phyloP scores from a whole-genome alignment of 805 yeast genomes.

The Jamesozyma rosinii region DNA sequence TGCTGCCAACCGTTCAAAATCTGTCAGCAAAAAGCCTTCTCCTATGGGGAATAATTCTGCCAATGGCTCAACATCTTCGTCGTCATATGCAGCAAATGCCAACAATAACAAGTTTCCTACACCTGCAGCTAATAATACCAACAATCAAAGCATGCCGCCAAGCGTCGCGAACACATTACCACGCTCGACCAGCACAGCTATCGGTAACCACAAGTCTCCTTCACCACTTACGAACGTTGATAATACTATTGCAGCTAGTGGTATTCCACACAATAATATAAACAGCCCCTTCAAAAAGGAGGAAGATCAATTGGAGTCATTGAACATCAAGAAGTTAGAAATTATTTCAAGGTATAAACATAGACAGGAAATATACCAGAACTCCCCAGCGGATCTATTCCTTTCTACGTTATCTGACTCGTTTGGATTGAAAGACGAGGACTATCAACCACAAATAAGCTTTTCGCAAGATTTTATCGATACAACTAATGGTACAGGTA shows the following conservation, averaged over 20 bases:
- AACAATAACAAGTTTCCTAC: slow-evolving; percentile 2
- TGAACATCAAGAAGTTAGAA: slow-evolving; percentile 26
- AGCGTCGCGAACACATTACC: slow-evolving; percentile 1
- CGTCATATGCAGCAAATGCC: slow-evolving; percentile 4
- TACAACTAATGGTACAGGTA: slow-evolving; percentile 28
- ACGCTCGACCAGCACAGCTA: background rate
- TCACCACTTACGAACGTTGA: slow-evolving; percentile 12
- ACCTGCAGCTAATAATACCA: slow-evolving; percentile 12
- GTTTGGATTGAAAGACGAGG: slow-evolving; percentile 24
- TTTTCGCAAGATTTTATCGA: slow-evolving; percentile 22
- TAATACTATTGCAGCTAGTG: background rate
- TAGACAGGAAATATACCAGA: slow-evolving; percentile 26
- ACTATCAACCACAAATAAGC: slow-evolving; percentile 16
- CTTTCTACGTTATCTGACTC: slow-evolving; percentile 28
- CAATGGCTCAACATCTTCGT: background rate
- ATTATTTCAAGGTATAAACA: slow-evolving; percentile 29
- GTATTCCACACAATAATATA: slow-evolving; percentile 1
- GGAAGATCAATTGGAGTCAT: slow-evolving; percentile 22
- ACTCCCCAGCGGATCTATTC: slow-evolving; percentile 27
- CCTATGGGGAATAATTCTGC: slow-evolving; percentile 7
- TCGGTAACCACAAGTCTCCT: slow-evolving; percentile 10
- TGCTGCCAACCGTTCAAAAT: slow-evolving; percentile 4
- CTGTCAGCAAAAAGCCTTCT: slow-evolving; percentile 10
- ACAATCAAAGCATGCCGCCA: slow-evolving; percentile 10
- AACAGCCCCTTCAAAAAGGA: slow-evolving; percentile 24